A percentile compares a stretch with the other conserved stretches of the same genome.
Conservation (phyloP, 2,329 filamentous ascomycete species). For the Orbilia blumenaviensis region DNA sequence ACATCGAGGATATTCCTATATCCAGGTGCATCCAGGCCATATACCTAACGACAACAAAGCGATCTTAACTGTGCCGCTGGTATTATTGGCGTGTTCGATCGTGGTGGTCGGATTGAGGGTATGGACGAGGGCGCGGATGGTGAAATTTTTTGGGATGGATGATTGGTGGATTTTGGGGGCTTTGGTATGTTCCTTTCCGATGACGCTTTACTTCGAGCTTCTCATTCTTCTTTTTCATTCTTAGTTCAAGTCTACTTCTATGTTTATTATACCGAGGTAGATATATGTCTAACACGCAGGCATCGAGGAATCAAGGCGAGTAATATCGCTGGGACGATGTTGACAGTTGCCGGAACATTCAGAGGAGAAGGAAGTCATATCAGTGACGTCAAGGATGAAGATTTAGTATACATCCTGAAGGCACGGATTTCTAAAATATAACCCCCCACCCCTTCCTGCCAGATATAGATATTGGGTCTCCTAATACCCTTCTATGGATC, state of each 20-base stretch:
- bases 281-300: neutral
- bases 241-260: no score
- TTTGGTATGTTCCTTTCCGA: slow-evolving; percentile 16
- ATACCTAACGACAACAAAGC: slow-evolving; percentile 45
- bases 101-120: slow-evolving; percentile 29
- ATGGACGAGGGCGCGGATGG: slow-evolving; percentile 45
- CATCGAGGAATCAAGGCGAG: slow-evolving; percentile 7
- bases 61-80: slow-evolving; percentile 43
- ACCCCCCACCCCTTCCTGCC: no score
- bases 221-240: no score
- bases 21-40: slow-evolving; percentile 53
- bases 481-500: no score
- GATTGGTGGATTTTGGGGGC: slow-evolving; percentile 50
- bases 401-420: slow-evolving; percentile 46
- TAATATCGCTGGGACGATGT: slow-evolving; percentile 42
- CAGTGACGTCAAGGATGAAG: slow-evolving; percentile 30
- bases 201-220: no score
- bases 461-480: no score
- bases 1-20: slow-evolving; percentile 1
- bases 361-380: slow-evolving; percentile 39
- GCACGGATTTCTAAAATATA: neutral
- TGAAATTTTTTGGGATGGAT: slow-evolving; percentile 47
- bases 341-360: slow-evolving; percentile 35
- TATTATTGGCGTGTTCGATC: slow-evolving; percentile 36
- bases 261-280: neutral